Evolutionary conservation across 768 basidiomycete genomes (phyloP), one percentile per base, ranked within the genome.

Genomic region (Hygrocybe punicea): DNA sequence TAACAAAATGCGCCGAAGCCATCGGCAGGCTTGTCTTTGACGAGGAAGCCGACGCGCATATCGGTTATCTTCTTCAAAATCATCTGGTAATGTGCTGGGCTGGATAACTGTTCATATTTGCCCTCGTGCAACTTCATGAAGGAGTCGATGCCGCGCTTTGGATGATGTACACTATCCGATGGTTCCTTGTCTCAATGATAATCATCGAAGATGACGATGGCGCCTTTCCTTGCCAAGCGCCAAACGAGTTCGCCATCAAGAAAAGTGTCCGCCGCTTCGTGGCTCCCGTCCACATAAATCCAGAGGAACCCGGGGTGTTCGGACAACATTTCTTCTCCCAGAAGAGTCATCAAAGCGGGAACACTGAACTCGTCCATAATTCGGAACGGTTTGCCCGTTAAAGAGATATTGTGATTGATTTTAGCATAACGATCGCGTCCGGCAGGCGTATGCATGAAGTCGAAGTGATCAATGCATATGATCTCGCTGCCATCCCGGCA

Each of bases 181-280:
- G 78, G 78, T 58, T 83, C 76, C 40, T 68, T 71, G 25, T 75
- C 63, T 84, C 83, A 84, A 36, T 73, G 70, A 60, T 84, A 84
- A 64, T 84, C 81, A 59, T 84, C 83, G 60, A 84, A 81, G 46
- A 84, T 77, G 63, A 84, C 60, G 51, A 83, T 68, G 4, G 80
- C 80, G 6, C 76, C 79, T 33, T 77, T 72, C 52, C 73, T 71
- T 2, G 82, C 79, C 16, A 85, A 67, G 5, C 84, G 72, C 83
- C 83, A 84, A 2, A 74, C 76, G 33, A 84, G 67, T 65, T 84
- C 84, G 7, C 76, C 83, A 61, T 85, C 84, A n/a, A 84, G 72
- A 48, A 84, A 69, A 0, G 81, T 84, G 60, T 84, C 84, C 58
- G 81, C 81, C 7, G 83, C 80, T 52, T 80, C 77, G 63, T 84